Percentiles rank a stretch among this genome's conserved stretches.
phyloP scores from a whole-genome alignment of 2,329 filamentous ascomycete genomes.

The Xylaria sp. region DNA sequence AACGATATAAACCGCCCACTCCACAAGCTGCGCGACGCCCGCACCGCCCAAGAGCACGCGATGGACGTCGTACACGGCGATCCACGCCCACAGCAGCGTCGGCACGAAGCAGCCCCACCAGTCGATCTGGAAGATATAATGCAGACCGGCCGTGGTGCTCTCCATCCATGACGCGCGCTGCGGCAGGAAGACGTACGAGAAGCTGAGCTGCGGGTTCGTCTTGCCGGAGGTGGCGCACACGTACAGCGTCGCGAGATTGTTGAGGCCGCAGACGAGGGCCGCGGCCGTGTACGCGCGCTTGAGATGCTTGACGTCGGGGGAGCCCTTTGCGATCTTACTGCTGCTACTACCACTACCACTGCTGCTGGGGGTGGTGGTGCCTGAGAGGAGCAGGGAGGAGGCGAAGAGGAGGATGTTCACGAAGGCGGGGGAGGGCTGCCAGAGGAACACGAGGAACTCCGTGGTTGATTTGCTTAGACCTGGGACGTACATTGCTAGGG shows the following conservation, averaged over 20 bases:
- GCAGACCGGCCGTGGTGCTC: constrained; percentile 43
- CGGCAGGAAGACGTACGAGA: constrained; percentile 45
- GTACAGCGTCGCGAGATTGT: constrained; percentile 43
- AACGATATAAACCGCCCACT: constrained; percentile 39
- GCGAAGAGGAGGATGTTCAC: constrained; percentile 42
- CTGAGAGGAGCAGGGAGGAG: constrained; percentile 34
- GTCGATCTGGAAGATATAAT: constrained; percentile 50
- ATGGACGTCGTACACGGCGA: constrained; percentile 42
- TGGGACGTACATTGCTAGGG: constrained; percentile 42
- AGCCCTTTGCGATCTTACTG: neutral
- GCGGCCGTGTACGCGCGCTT: constrained; percentile 43
- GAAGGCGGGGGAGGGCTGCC: constrained; percentile 45
- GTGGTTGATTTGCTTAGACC: constrained; percentile 32
- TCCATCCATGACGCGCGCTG: constrained; percentile 35
- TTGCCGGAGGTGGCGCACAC: constrained; percentile 38
- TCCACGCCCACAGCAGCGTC: constrained; percentile 45
- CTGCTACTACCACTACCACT: neutral
- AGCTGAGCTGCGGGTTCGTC: constrained; percentile 40
- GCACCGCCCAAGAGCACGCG: constrained; percentile 38
- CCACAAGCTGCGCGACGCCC: constrained; percentile 26
- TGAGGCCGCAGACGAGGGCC: constrained; percentile 39
- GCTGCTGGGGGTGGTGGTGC: neutral
- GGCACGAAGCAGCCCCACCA: constrained; percentile 44
- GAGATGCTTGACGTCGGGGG: constrained; percentile 44
- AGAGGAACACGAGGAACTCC: constrained; percentile 45